phyloP scores from a whole-genome alignment of 345 rosid species.

The Sapria himalayana region DNA sequence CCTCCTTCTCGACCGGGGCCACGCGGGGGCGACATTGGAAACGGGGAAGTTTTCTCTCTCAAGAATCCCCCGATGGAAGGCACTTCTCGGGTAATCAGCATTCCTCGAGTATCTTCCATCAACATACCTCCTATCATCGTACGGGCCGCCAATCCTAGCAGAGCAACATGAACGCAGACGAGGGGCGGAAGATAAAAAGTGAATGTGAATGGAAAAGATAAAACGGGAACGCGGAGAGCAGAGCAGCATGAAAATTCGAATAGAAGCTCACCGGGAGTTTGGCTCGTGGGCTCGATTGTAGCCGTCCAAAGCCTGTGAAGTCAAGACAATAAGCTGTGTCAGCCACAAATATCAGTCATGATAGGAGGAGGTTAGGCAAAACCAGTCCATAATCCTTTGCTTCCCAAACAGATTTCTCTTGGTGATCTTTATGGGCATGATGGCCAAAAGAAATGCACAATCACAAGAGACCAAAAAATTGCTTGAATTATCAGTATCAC shows the following conservation, averaged over 20 bases:
- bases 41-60: conserved; percentile 41
- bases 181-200: conserved; percentile 16
- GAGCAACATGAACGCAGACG: conserved; percentile 14
- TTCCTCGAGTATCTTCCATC: conserved; percentile 58
- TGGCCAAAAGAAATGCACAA: conserved; percentile 39
- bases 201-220: conserved; percentile 17
- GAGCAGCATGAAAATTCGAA: conserved; percentile 7
- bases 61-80: conserved; percentile 22
- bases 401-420: conserved; percentile 60
- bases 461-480: conserved; percentile 45
- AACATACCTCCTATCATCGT: conserved; percentile 61
- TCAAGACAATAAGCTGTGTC: conserved; percentile 96
- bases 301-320: conserved; percentile 99
- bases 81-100: conserved; percentile 30
- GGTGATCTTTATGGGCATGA: conserved; percentile 36
- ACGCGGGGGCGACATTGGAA: conserved; percentile 25
- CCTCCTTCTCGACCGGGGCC: conserved; percentile 66
- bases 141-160: conserved; percentile 47
- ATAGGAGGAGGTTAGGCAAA: conserved; percentile 68
- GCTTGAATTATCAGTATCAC: conserved; percentile 57
- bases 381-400: conserved; percentile 83
- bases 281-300: conserved; percentile 53
- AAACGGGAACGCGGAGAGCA: conserved; percentile 8
- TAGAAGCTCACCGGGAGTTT: conserved; percentile 50
- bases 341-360: conserved; percentile 79